Percentiles rank a stretch among this genome's conserved stretches.
Conservation (phyloP, 768 basidiomycete genomes). For the Scleroderma bovista region DNA sequence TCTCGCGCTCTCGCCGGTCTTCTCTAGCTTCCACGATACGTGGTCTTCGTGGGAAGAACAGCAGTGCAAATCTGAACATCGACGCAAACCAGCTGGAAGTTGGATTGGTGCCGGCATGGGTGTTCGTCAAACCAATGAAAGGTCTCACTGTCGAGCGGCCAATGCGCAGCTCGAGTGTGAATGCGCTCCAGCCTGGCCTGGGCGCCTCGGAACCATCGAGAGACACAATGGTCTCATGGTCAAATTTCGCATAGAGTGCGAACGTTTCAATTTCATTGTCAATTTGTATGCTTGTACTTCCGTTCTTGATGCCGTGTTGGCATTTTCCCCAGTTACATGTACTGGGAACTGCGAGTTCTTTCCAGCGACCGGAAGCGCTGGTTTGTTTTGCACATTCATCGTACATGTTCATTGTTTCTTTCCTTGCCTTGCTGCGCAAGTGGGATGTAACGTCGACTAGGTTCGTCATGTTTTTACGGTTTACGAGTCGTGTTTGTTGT, state of each 20-base stretch:
- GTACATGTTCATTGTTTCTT: neutral
- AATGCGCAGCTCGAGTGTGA: slow-evolving; percentile 47
- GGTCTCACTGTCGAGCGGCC: slow-evolving; percentile 57
- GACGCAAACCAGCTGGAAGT: slow-evolving; percentile 35
- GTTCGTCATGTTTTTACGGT: neutral
- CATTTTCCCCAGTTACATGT: neutral
- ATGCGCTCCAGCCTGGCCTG: slow-evolving; percentile 46
- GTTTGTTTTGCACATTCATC: neutral
- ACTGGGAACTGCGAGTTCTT: no score
- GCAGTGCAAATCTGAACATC: slow-evolving; percentile 31
- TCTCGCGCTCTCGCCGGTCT: slow-evolving; percentile 33
- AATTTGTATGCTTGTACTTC: neutral
- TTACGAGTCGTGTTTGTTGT: neutral
- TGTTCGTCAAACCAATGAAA: slow-evolving; percentile 59
- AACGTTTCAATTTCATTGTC: neutral
- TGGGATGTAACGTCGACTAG: neutral
- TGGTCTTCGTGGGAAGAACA: slow-evolving; percentile 6
- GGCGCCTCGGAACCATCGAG: slow-evolving; percentile 28
- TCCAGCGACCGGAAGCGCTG: neutral
- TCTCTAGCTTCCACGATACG: slow-evolving; percentile 28
- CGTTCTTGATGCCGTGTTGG: neutral
- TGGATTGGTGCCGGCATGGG: slow-evolving; percentile 74
- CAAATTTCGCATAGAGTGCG: slow-evolving; percentile 42
- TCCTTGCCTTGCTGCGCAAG: neutral
- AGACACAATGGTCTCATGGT: slow-evolving; percentile 62